These are phyloP conservation scores for Candolleomyces aberdarensis DNA, from an alignment of 768 basidiomycete genomes.

Conservation along the genomic window DNA sequence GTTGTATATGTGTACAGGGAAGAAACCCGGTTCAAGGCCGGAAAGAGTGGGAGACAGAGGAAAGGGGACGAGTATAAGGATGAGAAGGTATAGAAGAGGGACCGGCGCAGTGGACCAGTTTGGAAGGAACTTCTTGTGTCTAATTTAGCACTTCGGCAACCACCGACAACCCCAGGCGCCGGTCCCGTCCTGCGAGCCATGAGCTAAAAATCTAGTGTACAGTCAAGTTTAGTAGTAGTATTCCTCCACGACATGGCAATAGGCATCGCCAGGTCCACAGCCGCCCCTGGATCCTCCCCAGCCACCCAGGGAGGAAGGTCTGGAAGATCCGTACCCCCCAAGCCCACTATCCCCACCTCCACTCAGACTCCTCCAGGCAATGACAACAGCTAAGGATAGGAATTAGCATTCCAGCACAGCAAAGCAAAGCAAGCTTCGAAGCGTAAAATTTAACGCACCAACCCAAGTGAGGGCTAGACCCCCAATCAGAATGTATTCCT, in stretches of 20 bases:
- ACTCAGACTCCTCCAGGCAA: conserved; percentile 1
- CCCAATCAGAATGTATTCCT: conserved; percentile 69
- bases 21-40: not conserved
- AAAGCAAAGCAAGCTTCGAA: not conserved
- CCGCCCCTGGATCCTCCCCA: not conserved
- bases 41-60: not conserved
- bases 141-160: not conserved
- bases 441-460: conserved; percentile 35
- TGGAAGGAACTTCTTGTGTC: not conserved
- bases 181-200: not conserved
- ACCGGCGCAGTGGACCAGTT: not conserved
- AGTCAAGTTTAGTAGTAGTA: conserved; percentile 1
- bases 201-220: not conserved
- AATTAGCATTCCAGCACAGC: not conserved
- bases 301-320: too few species aligned
- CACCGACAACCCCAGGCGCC: not conserved
- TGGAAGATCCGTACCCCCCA: not conserved
- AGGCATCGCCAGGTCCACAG: not conserved
- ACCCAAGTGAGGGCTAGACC: conserved; percentile 76
- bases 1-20: not conserved
- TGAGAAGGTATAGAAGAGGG: not conserved
- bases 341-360: not conserved
- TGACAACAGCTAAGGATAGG: not conserved
- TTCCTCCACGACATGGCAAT: conserved; percentile 7
- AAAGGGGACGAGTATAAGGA: not conserved